phyloP scores from a whole-genome alignment of 1,284 basidiomycete genomes.

The Heterobasidion occidentale region DNA sequence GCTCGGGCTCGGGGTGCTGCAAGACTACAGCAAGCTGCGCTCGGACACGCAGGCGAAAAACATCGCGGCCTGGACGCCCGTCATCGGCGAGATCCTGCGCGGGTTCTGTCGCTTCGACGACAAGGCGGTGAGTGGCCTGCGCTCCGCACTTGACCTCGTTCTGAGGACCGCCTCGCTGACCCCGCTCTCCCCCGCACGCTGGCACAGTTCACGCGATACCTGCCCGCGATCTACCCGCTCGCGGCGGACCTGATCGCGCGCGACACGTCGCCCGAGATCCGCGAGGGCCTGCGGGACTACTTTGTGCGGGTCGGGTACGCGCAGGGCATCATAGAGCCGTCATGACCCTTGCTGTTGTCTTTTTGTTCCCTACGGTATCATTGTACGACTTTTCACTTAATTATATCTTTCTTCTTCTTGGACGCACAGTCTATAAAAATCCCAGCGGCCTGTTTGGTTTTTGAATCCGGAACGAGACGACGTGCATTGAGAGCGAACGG shows the following conservation, averaged over 20 bases:
- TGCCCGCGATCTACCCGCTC: constrained; percentile 83
- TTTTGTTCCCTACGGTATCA: constrained; percentile 7
- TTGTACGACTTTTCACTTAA: background rate
- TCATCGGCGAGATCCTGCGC: constrained; percentile 88
- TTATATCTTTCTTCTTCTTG: background rate
- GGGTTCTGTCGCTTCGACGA: constrained; percentile 89
- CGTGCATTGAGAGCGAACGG: background rate
- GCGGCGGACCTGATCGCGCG: constrained; percentile 75
- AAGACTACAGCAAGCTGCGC: constrained; percentile 87
- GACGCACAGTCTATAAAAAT: background rate
- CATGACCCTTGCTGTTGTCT: constrained; percentile 19
- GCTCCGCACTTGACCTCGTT: constrained; percentile 1
- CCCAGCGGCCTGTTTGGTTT: background rate
- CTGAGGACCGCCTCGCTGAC: constrained; percentile 2
- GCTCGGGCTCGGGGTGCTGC: constrained; percentile 84
- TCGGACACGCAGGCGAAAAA: constrained; percentile 93
- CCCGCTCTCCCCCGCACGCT: background rate
- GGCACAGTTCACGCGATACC: constrained; percentile 71
- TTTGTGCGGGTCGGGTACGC: constrained; percentile 70
- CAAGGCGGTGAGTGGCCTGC: constrained; percentile 61
- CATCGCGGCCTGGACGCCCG: constrained; percentile 96
- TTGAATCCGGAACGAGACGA: background rate
- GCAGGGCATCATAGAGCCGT: constrained; percentile 62
- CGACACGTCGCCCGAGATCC: constrained; percentile 76
- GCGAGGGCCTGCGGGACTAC: constrained; percentile 70